Evolutionary conservation across 2,329 filamentous ascomycete species (phyloP).

Genomic region (Pseudomassariella vexata): DNA sequence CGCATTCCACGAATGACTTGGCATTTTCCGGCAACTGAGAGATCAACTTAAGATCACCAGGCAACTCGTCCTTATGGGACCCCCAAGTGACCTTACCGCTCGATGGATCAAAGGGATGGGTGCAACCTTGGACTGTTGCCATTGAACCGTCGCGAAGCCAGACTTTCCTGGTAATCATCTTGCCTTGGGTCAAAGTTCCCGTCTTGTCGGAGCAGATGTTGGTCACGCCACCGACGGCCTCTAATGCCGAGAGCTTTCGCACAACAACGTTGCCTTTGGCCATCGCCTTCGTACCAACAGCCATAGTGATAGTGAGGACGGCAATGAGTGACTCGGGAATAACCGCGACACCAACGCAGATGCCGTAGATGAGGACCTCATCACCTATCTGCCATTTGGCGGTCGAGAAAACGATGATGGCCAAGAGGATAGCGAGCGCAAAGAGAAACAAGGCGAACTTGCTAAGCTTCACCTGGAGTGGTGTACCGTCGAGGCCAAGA

Average conservation of each 20-base stretch:
- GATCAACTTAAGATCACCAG: conserved; percentile 15
- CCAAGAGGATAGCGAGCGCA: conserved; percentile 58
- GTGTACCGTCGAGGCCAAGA: conserved; percentile 68
- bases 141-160: conserved; percentile 52
- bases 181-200: conserved; percentile 60
- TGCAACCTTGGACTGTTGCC: conserved; percentile 47
- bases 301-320: conserved; percentile 59
- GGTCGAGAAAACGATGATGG: conserved; percentile 56
- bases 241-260: conserved; percentile 56
- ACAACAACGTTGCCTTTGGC: conserved; percentile 50
- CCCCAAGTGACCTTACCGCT: conserved; percentile 46
- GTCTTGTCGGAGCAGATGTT: conserved; percentile 69
- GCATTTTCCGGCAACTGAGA: conserved; percentile 25
- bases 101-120: conserved; percentile 56
- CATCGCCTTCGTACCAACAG: conserved; percentile 50
- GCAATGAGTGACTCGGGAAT: conserved; percentile 53
- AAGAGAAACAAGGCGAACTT: conserved; percentile 81
- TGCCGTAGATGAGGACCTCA: conserved; percentile 51
- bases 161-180: conserved; percentile 60
- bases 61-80: conserved; percentile 19
- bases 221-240: conserved; percentile 64
- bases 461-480: conserved; percentile 77
- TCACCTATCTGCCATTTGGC: conserved; percentile 47
- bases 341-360: conserved; percentile 44
- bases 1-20: conserved; percentile 44